phyloP scores from a whole-genome alignment of 2,329 filamentous ascomycete genomes.

The Ascochyta pisi region DNA sequence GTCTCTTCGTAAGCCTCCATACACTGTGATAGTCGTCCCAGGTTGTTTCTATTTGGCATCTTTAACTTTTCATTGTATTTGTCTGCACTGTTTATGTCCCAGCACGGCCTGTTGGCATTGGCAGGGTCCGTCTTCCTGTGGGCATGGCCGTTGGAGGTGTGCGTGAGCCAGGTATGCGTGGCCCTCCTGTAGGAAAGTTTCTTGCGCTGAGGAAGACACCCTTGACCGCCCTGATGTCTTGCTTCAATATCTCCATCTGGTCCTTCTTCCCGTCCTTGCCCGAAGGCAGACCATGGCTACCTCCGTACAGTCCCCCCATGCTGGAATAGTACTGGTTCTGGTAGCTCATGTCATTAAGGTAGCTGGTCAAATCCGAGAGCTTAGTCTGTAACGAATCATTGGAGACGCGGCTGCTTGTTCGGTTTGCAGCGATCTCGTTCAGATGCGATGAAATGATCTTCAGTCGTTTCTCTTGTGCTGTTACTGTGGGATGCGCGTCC shows the following conservation, averaged over 20 bases:
- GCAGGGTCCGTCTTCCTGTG: slow-evolving; percentile 23
- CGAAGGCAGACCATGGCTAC: slow-evolving; percentile 33
- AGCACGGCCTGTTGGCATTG: slow-evolving; percentile 14
- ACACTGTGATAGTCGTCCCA: neutral
- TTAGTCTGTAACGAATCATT: slow-evolving; percentile 58
- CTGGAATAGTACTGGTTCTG: slow-evolving; percentile 53
- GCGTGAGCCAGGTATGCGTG: slow-evolving; percentile 8
- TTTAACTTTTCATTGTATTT: neutral
- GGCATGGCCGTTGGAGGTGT: slow-evolving; percentile 25
- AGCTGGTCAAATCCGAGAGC: slow-evolving; percentile 65
- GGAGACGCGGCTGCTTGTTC: slow-evolving; percentile 58
- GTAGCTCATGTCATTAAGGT: slow-evolving; percentile 61
- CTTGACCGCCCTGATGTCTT: slow-evolving; percentile 79
- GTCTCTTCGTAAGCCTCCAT: neutral
- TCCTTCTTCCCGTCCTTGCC: slow-evolving; percentile 68
- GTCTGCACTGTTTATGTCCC: slow-evolving; percentile 17
- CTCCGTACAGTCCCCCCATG: slow-evolving; percentile 45
- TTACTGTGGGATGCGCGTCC: slow-evolving; percentile 38
- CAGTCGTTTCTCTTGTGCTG: slow-evolving; percentile 55
- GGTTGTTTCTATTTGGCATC: neutral
- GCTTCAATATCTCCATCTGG: slow-evolving; percentile 74
- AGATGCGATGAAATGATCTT: slow-evolving; percentile 61
- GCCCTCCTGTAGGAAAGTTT: slow-evolving; percentile 64
- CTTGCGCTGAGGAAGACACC: slow-evolving; percentile 77
- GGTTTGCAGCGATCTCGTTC: slow-evolving; percentile 58